These are phyloP conservation scores for Aspergillus arachidicola DNA, from an alignment of 2,329 filamentous ascomycete species.

Conservation along the genomic window DNA sequence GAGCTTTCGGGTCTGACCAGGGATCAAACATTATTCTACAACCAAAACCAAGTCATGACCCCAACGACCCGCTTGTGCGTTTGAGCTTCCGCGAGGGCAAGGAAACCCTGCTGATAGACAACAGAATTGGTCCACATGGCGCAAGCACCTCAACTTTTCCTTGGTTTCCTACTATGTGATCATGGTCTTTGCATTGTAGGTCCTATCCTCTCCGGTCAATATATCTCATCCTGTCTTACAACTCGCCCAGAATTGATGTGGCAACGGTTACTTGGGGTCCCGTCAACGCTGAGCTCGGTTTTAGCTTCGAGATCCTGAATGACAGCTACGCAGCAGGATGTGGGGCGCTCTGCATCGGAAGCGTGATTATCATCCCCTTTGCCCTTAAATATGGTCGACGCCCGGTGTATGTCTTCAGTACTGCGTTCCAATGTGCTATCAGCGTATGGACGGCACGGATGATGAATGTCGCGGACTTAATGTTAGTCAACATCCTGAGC, in stretches of 20 bases:
- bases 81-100: neutral
- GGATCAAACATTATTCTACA: neutral
- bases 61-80: neutral
- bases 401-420: slow-evolving; percentile 49
- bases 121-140: neutral
- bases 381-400: slow-evolving; percentile 51
- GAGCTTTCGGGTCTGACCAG: neutral
- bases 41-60: neutral
- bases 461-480: slow-evolving; percentile 46
- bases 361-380: slow-evolving; percentile 49
- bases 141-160: neutral
- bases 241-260: neutral
- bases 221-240: neutral
- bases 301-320: slow-evolving; percentile 46
- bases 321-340: slow-evolving; percentile 50
- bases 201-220: neutral
- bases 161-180: neutral
- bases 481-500: slow-evolving; percentile 47
- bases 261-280: slow-evolving; percentile 42
- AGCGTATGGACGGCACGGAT: slow-evolving; percentile 50
- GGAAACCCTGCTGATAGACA: neutral
- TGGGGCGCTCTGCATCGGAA: slow-evolving; percentile 46
- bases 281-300: slow-evolving; percentile 48
- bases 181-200: neutral
- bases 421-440: slow-evolving; percentile 38